Base-by-base conservation (phyloP, 2,329 filamentous ascomycete species). In the Alternaria sp. region DNA sequence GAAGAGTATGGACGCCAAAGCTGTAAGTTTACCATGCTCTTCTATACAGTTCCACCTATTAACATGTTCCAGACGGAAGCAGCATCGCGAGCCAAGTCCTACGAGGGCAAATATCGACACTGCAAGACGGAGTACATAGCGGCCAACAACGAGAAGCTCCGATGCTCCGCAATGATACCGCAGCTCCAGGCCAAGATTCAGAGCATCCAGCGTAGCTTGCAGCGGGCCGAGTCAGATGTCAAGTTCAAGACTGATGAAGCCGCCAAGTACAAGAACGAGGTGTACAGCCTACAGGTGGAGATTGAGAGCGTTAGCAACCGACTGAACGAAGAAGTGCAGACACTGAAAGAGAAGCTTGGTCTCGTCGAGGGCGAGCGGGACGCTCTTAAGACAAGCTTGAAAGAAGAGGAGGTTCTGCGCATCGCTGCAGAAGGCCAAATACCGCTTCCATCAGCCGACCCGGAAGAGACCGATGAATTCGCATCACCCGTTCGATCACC, bases 311-410 rank as follows among this genome's bases (percentile, higher is more conserved):
- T 92, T 74, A 90, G 59, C 87, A 89, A 57, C 85, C 86, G 44
- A 78, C 89, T 54, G 86, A 91, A 61, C 67, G 89, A 92, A 73
- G 88, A 92, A 76, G 82, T 93, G 3, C 84, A 89, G 23, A 86
- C 89, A 64, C 84, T 90, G 17, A 83, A 87, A 51, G 88, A 90
- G 67, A 86, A 85, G 50, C 83, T 91, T 69, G 88, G 86, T 75
- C 80, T 90, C 30, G 84, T 91, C 15, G 90, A 93, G 74, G 88
- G 91, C 74, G 91, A 94, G 79, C 89, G 90, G 8, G 91, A 93
- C 76, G 88, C 90, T 4, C 86, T 92, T 74, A 92, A 91, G 81
- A 89, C 87, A 3, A 88, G 89, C 54, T 86, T 91, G 30, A 86
- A 91, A 80, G 91, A 91, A 70, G 90, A 93, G 72, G 90, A 93